A percentile compares a stretch with the other conserved stretches of the same genome.
These are phyloP conservation scores for Corylus avellana DNA, from an alignment of 306 rosid genomes.

Conservation along the genomic window DNA sequence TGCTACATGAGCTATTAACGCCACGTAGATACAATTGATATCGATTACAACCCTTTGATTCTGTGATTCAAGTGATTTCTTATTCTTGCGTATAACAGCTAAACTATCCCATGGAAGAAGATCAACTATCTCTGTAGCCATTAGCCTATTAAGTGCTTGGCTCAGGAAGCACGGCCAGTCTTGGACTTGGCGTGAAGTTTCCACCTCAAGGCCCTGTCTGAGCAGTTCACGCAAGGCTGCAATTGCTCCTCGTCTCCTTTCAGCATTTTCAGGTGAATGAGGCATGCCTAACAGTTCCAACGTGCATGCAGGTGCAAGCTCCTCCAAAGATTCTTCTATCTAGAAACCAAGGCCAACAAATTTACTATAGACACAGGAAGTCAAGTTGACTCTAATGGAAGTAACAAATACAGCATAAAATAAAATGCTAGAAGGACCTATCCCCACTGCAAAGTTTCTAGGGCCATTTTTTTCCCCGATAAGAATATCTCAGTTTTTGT, in stretches of 20 bases:
- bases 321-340: constrained; percentile 99
- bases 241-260: constrained; percentile 87
- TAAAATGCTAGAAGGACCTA: background rate
- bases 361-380: background rate
- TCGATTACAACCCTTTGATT: constrained; percentile 86
- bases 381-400: background rate
- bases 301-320: constrained; percentile 96
- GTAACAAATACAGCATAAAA: background rate
- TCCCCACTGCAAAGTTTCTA: background rate
- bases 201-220: constrained; percentile 94
- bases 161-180: constrained; percentile 92
- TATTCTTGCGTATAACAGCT: constrained; percentile 77
- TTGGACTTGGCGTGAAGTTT: constrained; percentile 77
- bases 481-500: background rate
- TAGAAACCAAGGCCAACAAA: constrained; percentile 38
- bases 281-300: constrained; percentile 83
- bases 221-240: constrained; percentile 90
- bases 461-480: background rate
- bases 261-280: constrained; percentile 65
- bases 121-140: constrained; percentile 82
- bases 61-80: constrained; percentile 91
- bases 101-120: constrained; percentile 91
- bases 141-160: constrained; percentile 76
- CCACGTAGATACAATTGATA: constrained; percentile 73
- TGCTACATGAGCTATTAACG: constrained; percentile 77